Evolutionary conservation across 257 asterid genomes (phyloP), one percentile per base, ranked within the genome.

Genomic region (Henckelia pumila): DNA sequence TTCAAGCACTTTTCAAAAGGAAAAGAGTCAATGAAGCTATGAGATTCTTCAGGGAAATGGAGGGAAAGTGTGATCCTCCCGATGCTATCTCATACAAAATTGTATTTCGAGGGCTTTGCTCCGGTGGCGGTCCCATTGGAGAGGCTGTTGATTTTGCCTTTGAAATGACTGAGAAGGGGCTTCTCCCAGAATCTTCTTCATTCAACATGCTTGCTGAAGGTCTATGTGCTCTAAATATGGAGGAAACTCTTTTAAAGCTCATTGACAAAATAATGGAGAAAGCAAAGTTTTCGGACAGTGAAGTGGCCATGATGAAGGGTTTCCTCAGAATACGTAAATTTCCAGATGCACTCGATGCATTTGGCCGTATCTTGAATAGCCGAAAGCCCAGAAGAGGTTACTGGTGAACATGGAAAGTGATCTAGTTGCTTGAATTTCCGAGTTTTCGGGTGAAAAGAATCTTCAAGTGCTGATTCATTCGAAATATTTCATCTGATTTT

Each of bases 11-110:
- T 59, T 85, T 83, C 50, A 88, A 66, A 62, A 76, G 79, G 84
- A 84, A 74, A 67, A 80, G 90, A 73, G 68, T 72, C 19, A 78
- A 70, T 63, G 99, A 90, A 78, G 97, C 89, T 14, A 62, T 86
- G 87, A 76, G 95, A 62, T 76, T 93, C 20, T 93, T 90, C 26
- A 78, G 97, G 76, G 97, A 93, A 78, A 88, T 93, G 99, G 96
- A 88, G 87, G 95, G 79, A 62, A 90, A 80, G 72, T 74, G 81
- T 28, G 83, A 81, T 50, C 84, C 92, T 71, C 99, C 99, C 3
- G 96, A 93, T 82, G 92, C 83, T n/a, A 11, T 90, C 16, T 86
- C 96, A 3, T 82, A 88, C 67, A 90, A 81, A 62, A 80, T 82
- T 56, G 92, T 77, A 60, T 90, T 90, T 40, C 81, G 90, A 26